Base-by-base conservation (phyloP, 78 protist species). In the Dictyostelium purpureum region DNA sequence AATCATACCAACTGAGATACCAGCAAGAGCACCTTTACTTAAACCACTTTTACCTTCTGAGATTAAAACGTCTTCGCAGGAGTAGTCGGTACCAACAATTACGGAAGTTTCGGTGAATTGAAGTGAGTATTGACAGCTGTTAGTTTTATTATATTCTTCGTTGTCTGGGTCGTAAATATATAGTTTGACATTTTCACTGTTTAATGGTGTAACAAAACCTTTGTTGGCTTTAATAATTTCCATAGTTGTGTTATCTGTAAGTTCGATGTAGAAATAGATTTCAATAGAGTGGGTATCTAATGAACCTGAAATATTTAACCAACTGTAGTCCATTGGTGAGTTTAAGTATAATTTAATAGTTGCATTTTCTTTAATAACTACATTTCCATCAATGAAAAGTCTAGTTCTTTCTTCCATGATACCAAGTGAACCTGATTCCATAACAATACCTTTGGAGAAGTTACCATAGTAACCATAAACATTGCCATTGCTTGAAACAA, bases 301-400 rank as follows among this genome's bases (percentile, higher is more conserved):
- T 63, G 71, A 63, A 63, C 71, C 71, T 33, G 38, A 33, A 6
- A 35, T 31, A 63, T 63, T 63, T 19, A 63, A 63, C 71, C 71
- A 63, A 63, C 71, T 63, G 38, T 33, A 63, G 33, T 63, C 71
- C 16, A 63, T 33, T 33, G 71, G 71, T 63, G 71, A 63, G 1
- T 37, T 6, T 18, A 63, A n/a, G 33, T 63, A 63, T 4, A 63
- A 63, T 63, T 63, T 37, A 33, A 63, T 33, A 28, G 26, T 63
- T 9, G 71, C 71, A 63, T 42, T 42, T 4, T 33, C 16, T 63
- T 63, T 24, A 63, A 63, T 19, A 14, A 63, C 6, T 1, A 63
- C 71, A 63, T 63, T 63, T 33, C 71, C 71, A 63, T 63, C 33
- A 11, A 63, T 37, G 33, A 31, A 31, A 21, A 63, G 4, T 63